Conservation (phyloP, 78 protist genomes). For the slime mould (Dictyostelium discoideum) region DNA sequence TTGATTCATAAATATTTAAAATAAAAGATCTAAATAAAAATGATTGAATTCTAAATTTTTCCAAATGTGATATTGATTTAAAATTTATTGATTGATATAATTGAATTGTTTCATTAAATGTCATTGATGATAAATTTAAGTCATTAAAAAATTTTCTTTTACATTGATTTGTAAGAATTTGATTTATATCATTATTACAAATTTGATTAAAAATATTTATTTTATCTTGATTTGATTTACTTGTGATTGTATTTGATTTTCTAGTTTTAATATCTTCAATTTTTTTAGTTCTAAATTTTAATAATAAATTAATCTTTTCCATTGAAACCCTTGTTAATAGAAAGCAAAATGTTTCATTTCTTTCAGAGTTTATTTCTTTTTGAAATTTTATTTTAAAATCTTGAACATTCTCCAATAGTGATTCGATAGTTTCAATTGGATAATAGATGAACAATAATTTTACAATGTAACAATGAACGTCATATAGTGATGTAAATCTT, state of each 20-base stretch:
- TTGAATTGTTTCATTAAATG: not conserved
- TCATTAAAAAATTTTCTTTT: not conserved
- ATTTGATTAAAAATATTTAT: not conserved
- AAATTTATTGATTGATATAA: not conserved
- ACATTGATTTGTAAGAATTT: not conserved
- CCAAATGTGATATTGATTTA: not conserved
- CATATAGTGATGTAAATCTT: not conserved
- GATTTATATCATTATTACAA: not conserved
- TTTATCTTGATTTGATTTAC: not conserved
- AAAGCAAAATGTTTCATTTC: not conserved
- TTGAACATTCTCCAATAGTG: not conserved
- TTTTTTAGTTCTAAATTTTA: not conserved
- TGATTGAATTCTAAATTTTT: not conserved
- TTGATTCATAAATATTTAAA: not conserved
- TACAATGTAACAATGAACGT: not conserved
- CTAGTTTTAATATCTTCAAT: not conserved
- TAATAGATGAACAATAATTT: not conserved
- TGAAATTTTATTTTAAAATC: not conserved
- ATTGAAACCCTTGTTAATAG: not conserved
- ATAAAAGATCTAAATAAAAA: not conserved
- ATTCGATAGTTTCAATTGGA: not conserved
- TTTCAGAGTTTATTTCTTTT: not conserved
- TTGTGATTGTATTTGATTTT: not conserved
- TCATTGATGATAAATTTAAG: not conserved
- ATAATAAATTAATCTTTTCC: not conserved